Percentiles rank a stretch among this genome's conserved stretches.
phyloP scores from a whole-genome alignment of 1,139 yeast species.

The Eremothecium gossypii region DNA sequence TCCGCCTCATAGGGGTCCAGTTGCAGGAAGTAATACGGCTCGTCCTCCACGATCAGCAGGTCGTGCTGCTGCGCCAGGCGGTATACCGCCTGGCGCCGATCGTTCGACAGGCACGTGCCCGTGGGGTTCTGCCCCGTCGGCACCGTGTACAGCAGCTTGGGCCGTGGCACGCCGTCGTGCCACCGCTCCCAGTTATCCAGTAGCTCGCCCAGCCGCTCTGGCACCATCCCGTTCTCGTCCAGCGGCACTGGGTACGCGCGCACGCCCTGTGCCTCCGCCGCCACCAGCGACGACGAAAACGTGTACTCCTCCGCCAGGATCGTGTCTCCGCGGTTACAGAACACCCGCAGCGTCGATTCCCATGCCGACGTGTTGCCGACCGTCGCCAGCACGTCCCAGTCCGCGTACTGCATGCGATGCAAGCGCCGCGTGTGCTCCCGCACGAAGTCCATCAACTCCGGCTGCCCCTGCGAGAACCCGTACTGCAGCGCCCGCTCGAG shows the following conservation, averaged over 20 bases:
- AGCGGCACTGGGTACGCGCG: conserved; percentile 62
- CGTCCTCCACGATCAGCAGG: conserved; percentile 77
- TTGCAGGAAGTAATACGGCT: conserved; percentile 89
- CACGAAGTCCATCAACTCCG: conserved; percentile 48
- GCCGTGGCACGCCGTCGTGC: conserved; percentile 43
- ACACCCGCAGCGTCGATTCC: conserved; percentile 77
- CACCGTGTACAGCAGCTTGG: conserved; percentile 75
- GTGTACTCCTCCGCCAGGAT: conserved; percentile 73
- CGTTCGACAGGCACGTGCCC: conserved; percentile 64
- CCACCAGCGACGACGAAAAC: conserved; percentile 75
- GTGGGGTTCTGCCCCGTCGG: conserved; percentile 96
- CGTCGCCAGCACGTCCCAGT: conserved; percentile 55
- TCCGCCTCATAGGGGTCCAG: conserved; percentile 56
- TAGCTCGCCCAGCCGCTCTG: conserved; percentile 55
- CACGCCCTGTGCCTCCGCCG: conserved; percentile 63
- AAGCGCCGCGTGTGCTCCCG: conserved; percentile 58
- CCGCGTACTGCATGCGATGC: conserved; percentile 50
- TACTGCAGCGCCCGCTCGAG: conserved; percentile 70
- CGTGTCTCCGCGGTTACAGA: conserved; percentile 65
- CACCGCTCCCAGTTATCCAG: conserved; percentile 60
- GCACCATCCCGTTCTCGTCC: conserved; percentile 73
- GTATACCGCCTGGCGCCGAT: conserved; percentile 67
- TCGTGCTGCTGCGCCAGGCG: conserved; percentile 70
- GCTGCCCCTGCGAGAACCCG: conserved; percentile 64
- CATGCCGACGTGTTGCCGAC: conserved; percentile 84